Evolutionary conservation across 192 early-diverging fungal genomes (phyloP).

Genomic region (Rhizoclosmatium sp.): DNA sequence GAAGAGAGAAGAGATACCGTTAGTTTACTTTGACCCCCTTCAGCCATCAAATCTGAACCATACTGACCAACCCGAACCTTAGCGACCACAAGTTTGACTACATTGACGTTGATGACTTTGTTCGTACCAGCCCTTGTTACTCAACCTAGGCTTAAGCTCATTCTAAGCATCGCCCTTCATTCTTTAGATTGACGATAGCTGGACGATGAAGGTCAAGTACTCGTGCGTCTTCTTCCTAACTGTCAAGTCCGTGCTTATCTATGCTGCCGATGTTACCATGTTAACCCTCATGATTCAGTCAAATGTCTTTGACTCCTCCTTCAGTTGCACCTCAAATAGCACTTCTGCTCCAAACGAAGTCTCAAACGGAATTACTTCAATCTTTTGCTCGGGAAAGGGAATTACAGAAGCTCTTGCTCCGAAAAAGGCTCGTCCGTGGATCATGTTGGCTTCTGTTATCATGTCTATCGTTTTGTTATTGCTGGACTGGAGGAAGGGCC

Average conservation of each 20-base stretch:
- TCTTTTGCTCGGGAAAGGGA: slow-evolving; percentile 8
- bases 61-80: slow-evolving; percentile 38
- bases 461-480: slow-evolving; percentile 73
- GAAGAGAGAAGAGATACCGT: slow-evolving; percentile 76
- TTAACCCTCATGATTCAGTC: slow-evolving; percentile 68
- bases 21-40: not conserved
- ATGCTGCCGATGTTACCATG: slow-evolving; percentile 82
- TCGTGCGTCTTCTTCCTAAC: slow-evolving; percentile 67
- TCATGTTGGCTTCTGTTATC: slow-evolving; percentile 69
- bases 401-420: slow-evolving; percentile 14
- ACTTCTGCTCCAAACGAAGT: not conserved
- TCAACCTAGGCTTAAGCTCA: not conserved
- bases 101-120: slow-evolving; percentile 75
- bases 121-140: not conserved
- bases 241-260: slow-evolving; percentile 76
- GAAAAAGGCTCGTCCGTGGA: slow-evolving; percentile 42
- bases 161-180: not conserved
- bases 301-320: not conserved
- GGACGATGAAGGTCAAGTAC: slow-evolving; percentile 53
- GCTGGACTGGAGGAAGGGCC: slow-evolving; percentile 75
- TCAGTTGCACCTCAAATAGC: not conserved
- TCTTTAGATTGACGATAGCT: slow-evolving; percentile 21
- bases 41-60: not conserved
- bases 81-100: slow-evolving; percentile 90
- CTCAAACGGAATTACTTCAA: too few relatives aligned